A percentile compares a stretch with the other conserved stretches of the same genome.
Evolutionary conservation across 2,329 filamentous ascomycete species (phyloP).

Genomic region (Fusarium transvaalense): DNA sequence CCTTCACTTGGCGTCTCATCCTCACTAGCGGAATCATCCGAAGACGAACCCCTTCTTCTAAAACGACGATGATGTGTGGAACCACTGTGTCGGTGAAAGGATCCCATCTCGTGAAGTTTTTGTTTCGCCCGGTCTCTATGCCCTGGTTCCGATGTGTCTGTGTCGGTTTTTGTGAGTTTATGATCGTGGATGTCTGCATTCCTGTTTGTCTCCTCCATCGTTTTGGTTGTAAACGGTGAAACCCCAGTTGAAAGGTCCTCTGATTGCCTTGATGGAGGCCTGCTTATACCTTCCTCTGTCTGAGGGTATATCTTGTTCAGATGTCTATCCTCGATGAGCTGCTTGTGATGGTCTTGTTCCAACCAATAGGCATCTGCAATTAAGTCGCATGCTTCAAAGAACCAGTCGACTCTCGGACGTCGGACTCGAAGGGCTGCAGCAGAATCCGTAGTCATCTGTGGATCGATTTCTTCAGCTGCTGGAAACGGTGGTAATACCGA

Average conservation of each 20-base stretch:
- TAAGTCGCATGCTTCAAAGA: slow-evolving; percentile 83
- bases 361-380: slow-evolving; percentile 93
- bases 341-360: slow-evolving; percentile 84
- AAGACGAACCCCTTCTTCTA: slow-evolving; percentile 64
- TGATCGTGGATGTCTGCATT: slow-evolving; percentile 40
- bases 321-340: slow-evolving; percentile 81
- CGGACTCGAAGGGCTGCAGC: slow-evolving; percentile 70
- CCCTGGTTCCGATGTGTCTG: slow-evolving; percentile 63
- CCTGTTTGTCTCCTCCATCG: slow-evolving; percentile 42
- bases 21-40: slow-evolving; percentile 70
- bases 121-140: slow-evolving; percentile 70
- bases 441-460: slow-evolving; percentile 59
- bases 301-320: slow-evolving; percentile 78
- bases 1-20: slow-evolving; percentile 56
- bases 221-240: slow-evolving; percentile 47
- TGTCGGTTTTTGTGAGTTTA: slow-evolving; percentile 50
- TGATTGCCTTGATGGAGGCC: slow-evolving; percentile 51
- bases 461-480: slow-evolving; percentile 59
- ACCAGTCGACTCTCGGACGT: slow-evolving; percentile 86
- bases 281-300: slow-evolving; percentile 43
- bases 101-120: slow-evolving; percentile 68
- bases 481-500: slow-evolving; percentile 60
- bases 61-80: slow-evolving; percentile 65
- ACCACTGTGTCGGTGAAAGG: slow-evolving; percentile 66
- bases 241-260: slow-evolving; percentile 45